A percentile compares a stretch with the other conserved stretches of the same genome.
These are phyloP conservation scores for Leccinum pellstonianum DNA, from an alignment of 768 basidiomycete species.

Conservation along the genomic window DNA sequence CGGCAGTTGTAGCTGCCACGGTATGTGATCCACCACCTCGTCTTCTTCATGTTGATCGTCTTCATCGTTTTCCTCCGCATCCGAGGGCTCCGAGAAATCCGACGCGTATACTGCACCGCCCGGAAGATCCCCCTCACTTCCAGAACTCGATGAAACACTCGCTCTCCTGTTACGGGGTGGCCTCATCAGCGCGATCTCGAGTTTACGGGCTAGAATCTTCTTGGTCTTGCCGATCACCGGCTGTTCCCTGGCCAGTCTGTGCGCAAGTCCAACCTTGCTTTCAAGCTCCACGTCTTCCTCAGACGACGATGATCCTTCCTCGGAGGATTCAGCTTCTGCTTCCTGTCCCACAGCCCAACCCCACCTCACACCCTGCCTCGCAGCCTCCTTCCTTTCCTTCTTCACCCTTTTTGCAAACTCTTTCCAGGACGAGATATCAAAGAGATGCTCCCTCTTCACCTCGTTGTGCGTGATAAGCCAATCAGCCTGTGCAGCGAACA, in stretches of 20 bases:
- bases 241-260: conserved; percentile 19
- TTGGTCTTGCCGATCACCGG: conserved; percentile 31
- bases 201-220: conserved; percentile 16
- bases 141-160: conserved; percentile 20
- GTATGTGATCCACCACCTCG: conserved; percentile 33
- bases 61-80: conserved; percentile 42
- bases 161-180: not conserved
- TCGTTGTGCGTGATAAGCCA: conserved; percentile 58
- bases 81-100: conserved; percentile 57
- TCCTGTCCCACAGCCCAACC: conserved; percentile 22
- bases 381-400: conserved; percentile 35
- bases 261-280: not conserved
- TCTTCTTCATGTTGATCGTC: conserved; percentile 20
- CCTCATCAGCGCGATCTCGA: conserved; percentile 18
- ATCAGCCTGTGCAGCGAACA: conserved; percentile 54
- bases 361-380: conserved; percentile 21
- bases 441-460: conserved; percentile 25
- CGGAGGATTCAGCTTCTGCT: not conserved
- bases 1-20: conserved; percentile 33
- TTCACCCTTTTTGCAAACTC: conserved; percentile 39
- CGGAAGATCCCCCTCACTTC: conserved; percentile 16
- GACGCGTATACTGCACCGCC: conserved; percentile 44
- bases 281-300: conserved; percentile 8
- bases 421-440: conserved; percentile 50
- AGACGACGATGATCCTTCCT: conserved; percentile 7